phyloP scores from a whole-genome alignment of 805 yeast genomes.

The Ogataea minuta region DNA sequence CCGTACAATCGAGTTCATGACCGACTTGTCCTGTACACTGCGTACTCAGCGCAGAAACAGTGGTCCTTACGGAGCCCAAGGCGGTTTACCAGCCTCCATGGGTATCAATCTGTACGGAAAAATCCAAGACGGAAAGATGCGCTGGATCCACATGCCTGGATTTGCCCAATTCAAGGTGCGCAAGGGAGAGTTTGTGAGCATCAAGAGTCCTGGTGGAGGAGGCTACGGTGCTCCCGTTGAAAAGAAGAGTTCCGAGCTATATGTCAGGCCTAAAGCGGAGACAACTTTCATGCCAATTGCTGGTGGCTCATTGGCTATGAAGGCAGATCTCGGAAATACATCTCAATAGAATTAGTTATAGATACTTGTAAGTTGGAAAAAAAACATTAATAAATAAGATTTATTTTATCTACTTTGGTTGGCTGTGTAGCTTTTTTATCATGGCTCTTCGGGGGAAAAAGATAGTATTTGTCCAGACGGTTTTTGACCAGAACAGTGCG shows the following conservation, averaged over 20 bases:
- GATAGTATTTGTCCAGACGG: slow-evolving; percentile 12
- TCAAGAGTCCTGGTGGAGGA: slow-evolving; percentile 46
- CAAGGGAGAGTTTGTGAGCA: slow-evolving; percentile 38
- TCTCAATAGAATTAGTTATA: slow-evolving; percentile 19
- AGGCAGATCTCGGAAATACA: slow-evolving; percentile 18
- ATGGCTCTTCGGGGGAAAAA: slow-evolving; percentile 6
- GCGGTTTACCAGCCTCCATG: slow-evolving; percentile 48
- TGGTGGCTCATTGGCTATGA: slow-evolving; percentile 21
- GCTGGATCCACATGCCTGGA: slow-evolving; percentile 35
- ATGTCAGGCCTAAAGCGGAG: slow-evolving; percentile 23
- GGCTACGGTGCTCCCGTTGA: slow-evolving; percentile 42
- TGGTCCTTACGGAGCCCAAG: slow-evolving; percentile 53
- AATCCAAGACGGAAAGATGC: slow-evolving; percentile 27
- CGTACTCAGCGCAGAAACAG: slow-evolving; percentile 51
- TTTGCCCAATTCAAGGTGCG: slow-evolving; percentile 41
- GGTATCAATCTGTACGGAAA: slow-evolving; percentile 42
- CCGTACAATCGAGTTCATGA: slow-evolving; percentile 45
- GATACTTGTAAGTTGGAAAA: too few species aligned
- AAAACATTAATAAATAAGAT: too few species aligned
- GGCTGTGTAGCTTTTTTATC: background rate
- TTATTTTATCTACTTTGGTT: too few species aligned
- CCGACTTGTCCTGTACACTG: slow-evolving; percentile 41
- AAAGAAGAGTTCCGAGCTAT: slow-evolving; percentile 28
- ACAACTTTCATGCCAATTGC: slow-evolving; percentile 19
- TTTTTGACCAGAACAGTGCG: slow-evolving; percentile 3